Evolutionary conservation across 176 grass and related monocot genomes (phyloP).

Genomic region (Bothriochloa decipiens): DNA sequence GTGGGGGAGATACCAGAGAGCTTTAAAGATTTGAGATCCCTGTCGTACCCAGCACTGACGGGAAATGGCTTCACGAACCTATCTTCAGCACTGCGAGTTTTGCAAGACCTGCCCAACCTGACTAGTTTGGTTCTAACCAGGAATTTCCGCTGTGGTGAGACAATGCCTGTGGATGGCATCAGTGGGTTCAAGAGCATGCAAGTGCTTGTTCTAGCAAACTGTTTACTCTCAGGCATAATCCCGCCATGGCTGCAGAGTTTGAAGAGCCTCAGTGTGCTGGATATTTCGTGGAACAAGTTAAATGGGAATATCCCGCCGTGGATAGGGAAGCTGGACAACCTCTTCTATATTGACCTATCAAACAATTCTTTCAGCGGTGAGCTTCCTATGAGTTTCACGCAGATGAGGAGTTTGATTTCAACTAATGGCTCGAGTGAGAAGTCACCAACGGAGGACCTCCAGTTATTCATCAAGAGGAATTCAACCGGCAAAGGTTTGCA

Average conservation of each 20-base stretch:
- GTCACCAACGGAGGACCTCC: conserved; percentile 26
- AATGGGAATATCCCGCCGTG: conserved; percentile 53
- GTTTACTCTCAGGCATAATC: conserved; percentile 45
- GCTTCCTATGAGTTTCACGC: conserved; percentile 56
- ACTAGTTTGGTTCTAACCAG: conserved; percentile 51
- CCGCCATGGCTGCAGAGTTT: conserved; percentile 52
- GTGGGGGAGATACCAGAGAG: conserved; percentile 50
- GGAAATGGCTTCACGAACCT: conserved; percentile 61
- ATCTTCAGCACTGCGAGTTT: conserved; percentile 42
- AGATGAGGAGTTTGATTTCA: conserved; percentile 46
- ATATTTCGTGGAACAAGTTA: conserved; percentile 75
- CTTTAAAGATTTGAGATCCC: conserved; percentile 54
- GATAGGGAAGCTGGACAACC: conserved; percentile 49
- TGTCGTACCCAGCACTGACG: conserved; percentile 37
- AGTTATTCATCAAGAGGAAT: conserved; percentile 50
- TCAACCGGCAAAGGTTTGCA: conserved; percentile 37
- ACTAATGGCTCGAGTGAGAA: not conserved
- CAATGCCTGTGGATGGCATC: conserved; percentile 39
- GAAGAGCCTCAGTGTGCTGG: conserved; percentile 47
- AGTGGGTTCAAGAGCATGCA: conserved; percentile 56
- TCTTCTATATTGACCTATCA: conserved; percentile 75
- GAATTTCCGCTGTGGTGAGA: conserved; percentile 51
- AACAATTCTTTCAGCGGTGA: conserved; percentile 62
- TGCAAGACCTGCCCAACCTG: conserved; percentile 61
- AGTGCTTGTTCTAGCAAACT: conserved; percentile 52